Evolutionary conservation across 805 yeast species (phyloP), one percentile per base, ranked within the genome.

Genomic region (Pichia cephalocereana): DNA sequence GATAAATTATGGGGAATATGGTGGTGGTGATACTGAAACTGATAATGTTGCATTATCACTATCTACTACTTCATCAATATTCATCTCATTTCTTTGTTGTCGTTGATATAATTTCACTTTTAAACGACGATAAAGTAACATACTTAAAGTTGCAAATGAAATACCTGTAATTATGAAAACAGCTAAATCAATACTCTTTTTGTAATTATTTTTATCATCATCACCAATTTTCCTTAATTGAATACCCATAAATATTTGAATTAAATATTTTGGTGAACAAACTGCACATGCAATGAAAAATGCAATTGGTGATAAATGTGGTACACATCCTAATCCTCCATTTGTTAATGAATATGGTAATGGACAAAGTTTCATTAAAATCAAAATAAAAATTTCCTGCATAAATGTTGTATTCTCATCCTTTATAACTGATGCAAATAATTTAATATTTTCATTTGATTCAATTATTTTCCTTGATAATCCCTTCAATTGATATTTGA

Each of bases 291-390:
- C 96, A 32, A 82, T 59, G 3, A 81, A 68, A 62, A 84, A 91
- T 27, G 80, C 79, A 40, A 64, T 52, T 2, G 81, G 67, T 0
- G 82, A 70, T 12, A 91, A 72, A 17, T 86, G 84, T 0, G 95
- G 96, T 14, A 91, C 77, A 2, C 95, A 83, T 10, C 96, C 93
- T 54, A 93, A 71, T 0, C 96, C 97, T 5, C 96, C 97, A 59
- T 91, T 91, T 0, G 93, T 83, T 32, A 91, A 69, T 3, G 96
- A 88, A 62, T 89, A 93, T 0, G 98, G 98, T 57, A 91, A 75
- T 0, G 99, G 99, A 56, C 96, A 88, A 49, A 91, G 64, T 47
- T 97, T 71, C 30, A 91, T 74, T 60, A 91, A 70, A 46, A 84
- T 76, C 46, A 91, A 65, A 26, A 93, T 65, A 53, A 80, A 62